Base-by-base conservation (phyloP, 169 alveolate species). In the Cryptosporidium meleagridis region DNA sequence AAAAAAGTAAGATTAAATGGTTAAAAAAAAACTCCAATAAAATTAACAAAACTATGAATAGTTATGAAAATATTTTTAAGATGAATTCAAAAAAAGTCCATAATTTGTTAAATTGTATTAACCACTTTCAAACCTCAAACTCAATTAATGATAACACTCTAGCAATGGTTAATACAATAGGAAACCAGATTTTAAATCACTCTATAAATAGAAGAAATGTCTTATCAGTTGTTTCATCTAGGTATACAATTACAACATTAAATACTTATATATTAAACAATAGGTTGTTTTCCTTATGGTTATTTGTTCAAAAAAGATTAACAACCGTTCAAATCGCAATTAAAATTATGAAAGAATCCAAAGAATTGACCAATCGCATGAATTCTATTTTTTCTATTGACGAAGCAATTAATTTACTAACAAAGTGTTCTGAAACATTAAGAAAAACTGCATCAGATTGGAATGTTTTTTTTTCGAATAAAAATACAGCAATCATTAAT, bases 401-500 rank as follows among this genome's bases (percentile, higher is more conserved):
- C 2, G 53, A 73, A 2, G 37, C 70, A 6, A 44, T 62, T 33
- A 72, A 73, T 52, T 35, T 45, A 8, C 23, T 65, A 31, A 18
- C 89, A 35, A 80, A 59, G 18, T 80, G 89, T 65, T 80, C 89
- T 14, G 80, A 80, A 44, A 26, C 59, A 12, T 37, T 80, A 44
- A 80, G 89, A 44, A 62, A 80, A 31, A 59, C 89, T 23, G 89
- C 89, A 3, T 62, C 89, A 0, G 70, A 59, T 62, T 80, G 89
- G 89, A 58, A 80, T 67, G 44, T 80, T 18, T 62, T 80, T 62
- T 65, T 61, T 62, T 45, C 73, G 0, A 12, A 18, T 18, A 41
- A 59, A 37, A 80, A 80, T 65, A 26, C 33, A 9, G 41, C 23
- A 62, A 80, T 80, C 7, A 80, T 80, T 44, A 65, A 80, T n/a